Base-by-base conservation (phyloP, 1,284 basidiomycete species). In the Sanghuangporus weigelae region DNA sequence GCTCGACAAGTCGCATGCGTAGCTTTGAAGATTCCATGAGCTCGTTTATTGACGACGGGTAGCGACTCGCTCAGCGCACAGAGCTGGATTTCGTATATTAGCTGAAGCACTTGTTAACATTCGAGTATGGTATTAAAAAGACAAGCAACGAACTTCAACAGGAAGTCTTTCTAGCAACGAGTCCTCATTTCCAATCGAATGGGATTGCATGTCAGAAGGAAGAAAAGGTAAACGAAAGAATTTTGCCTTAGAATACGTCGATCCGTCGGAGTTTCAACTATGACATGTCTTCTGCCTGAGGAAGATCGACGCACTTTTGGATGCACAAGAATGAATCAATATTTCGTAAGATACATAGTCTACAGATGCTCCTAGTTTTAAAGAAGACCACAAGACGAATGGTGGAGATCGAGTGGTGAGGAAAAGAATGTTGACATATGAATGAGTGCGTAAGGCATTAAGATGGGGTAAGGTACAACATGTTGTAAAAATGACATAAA, bases 21-120 rank as follows among this genome's bases (percentile, higher is more conserved):
- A 4, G 73, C 71, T 31, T 79, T 75, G 73, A 88, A 87, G 5
- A 87, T 75, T 6, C 71, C 59, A 66, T 84, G 72, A 21, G 92
- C 72, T 48, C 78, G 73, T 63, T 73, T 80, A 69, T 80, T 87
- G 35, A 81, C 77, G 53, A 76, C 74, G 0, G 90, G 89, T 16
- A 95, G 75, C 49, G 73, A 68, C 38, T 81, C 76, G 14, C 87
- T 92, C 10, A 82, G 73, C 0, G 90, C 84, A 65, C 79, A 81
- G 12, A 89, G 78, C 66, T 93, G 87, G 26, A 94, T 80, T 61
- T 91, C 84, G 68, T 89, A 87, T 0, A 93, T 72, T 4, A 95
- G 77, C 92, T 93, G 31, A 44, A 8, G 21, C 16, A n/a, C 44
- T 46, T 46, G 44, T 46, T 19, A 46, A 16, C 44, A 16, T 7